Conservation (phyloP, 345 rosid species). For the Eucalyptus viminalis region DNA sequence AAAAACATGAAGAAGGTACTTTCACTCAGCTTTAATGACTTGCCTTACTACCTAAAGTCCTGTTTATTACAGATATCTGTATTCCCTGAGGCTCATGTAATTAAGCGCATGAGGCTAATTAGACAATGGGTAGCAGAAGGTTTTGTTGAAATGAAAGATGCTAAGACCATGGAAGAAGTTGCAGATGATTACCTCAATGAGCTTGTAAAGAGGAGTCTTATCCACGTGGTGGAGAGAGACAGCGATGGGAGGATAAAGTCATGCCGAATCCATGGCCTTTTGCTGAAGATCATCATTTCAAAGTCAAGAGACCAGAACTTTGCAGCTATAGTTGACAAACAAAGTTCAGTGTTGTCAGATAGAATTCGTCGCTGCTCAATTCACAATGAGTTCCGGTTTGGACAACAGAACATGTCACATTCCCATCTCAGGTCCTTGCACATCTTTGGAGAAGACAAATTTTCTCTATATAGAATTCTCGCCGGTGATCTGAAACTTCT, state of each 20-base stretch:
- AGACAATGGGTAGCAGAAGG: conserved; percentile 37
- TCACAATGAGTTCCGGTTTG: conserved; percentile 1
- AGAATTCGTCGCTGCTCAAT: conserved; percentile 27
- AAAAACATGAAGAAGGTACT: conserved; percentile 17
- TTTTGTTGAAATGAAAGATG: conserved; percentile 20
- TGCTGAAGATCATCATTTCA: conserved; percentile 12
- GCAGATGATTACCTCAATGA: conserved; percentile 28
- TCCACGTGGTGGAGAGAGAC: conserved; percentile 7
- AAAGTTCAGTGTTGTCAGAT: neutral
- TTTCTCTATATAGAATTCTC: too few relatives aligned
- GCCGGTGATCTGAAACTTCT: too few relatives aligned
- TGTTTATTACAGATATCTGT: conserved; percentile 30
- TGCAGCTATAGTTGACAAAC: conserved; percentile 3
- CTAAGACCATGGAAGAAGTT: conserved; percentile 27
- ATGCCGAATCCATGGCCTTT: conserved; percentile 25
- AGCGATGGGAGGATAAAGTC: conserved; percentile 14
- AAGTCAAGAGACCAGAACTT: conserved; percentile 29
- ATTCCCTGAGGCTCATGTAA: conserved; percentile 15
- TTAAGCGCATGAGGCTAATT: conserved; percentile 8
- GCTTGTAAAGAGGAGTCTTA: conserved; percentile 24
- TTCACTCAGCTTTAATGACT: conserved; percentile 27
- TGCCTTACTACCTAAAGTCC: conserved; percentile 27
- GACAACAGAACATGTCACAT: neutral
- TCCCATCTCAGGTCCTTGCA: neutral
- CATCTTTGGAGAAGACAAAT: too few relatives aligned